Percentiles rank a stretch among this genome's conserved stretches.
Evolutionary conservation across 192 early-diverging fungal genomes (phyloP).

Genomic region (Entomortierella beljakovae): DNA sequence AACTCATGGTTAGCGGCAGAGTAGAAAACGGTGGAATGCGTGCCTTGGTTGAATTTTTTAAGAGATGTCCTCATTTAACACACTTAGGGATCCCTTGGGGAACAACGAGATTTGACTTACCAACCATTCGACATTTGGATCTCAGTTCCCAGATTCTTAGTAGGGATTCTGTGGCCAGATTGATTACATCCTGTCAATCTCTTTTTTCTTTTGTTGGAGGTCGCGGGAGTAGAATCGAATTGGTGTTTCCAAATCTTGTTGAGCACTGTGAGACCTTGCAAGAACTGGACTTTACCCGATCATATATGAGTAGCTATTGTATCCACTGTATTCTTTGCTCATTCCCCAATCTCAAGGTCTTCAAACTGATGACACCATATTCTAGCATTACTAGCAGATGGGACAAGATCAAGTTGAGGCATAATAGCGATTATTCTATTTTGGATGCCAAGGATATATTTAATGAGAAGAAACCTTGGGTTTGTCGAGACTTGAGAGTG

Average conservation of each 20-base stretch:
- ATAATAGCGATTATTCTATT: slow-evolving; percentile 1
- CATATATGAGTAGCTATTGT: background rate
- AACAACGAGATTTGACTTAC: background rate
- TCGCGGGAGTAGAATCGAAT: background rate
- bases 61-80: background rate
- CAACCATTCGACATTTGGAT: slow-evolving; percentile 1
- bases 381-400: too few relatives aligned
- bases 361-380: background rate
- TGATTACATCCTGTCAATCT: background rate
- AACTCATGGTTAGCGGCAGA: background rate
- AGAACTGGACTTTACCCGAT: background rate
- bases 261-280: background rate
- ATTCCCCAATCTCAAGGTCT: slow-evolving; percentile 2
- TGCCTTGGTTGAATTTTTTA: background rate
- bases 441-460: background rate
- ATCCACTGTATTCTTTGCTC: slow-evolving; percentile 1
- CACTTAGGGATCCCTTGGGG: background rate
- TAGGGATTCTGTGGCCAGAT: background rate
- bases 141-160: background rate
- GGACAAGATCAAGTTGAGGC: background rate
- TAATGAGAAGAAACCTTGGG: background rate
- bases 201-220: background rate
- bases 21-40: background rate
- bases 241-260: background rate
- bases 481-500: background rate